Conservation (phyloP, 2,329 filamentous ascomycete species). For the Venturia pyrina region DNA sequence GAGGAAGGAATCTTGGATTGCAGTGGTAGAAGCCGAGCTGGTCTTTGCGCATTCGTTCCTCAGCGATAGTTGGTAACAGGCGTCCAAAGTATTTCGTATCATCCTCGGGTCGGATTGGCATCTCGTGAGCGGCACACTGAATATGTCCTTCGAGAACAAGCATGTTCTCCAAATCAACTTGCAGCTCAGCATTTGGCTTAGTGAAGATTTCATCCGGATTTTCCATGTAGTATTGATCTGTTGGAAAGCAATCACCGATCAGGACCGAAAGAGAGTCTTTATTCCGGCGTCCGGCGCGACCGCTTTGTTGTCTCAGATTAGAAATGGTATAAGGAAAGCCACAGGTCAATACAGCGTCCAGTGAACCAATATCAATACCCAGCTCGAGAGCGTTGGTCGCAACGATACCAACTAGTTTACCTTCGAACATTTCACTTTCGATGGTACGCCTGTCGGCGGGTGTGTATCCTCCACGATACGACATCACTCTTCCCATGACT, state of each 20-base stretch:
- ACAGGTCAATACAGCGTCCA: conserved; percentile 89
- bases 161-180: conserved; percentile 86
- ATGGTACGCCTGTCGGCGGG: conserved; percentile 80
- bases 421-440: conserved; percentile 94
- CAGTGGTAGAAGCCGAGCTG: conserved; percentile 79
- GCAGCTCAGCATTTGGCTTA: conserved; percentile 77
- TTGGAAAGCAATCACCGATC: conserved; percentile 79
- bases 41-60: conserved; percentile 64
- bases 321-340: conserved; percentile 95
- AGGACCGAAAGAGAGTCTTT: conserved; percentile 87
- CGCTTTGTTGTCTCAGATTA: conserved; percentile 89
- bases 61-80: conserved; percentile 59
- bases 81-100: conserved; percentile 73
- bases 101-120: conserved; percentile 73
- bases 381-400: conserved; percentile 89
- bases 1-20: conserved; percentile 76
- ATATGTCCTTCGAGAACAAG: conserved; percentile 87
- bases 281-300: conserved; percentile 81
- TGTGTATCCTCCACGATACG: conserved; percentile 90
- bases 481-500: conserved; percentile 75
- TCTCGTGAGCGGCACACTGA: conserved; percentile 90
- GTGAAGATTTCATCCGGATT: conserved; percentile 92
- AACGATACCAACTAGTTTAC: conserved; percentile 83
- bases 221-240: conserved; percentile 94
- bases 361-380: conserved; percentile 86